A percentile compares a stretch with the other conserved stretches of the same genome.
phyloP scores from a whole-genome alignment of 495 filamentous ascomycete species.

The Podospora pseudocomata region DNA sequence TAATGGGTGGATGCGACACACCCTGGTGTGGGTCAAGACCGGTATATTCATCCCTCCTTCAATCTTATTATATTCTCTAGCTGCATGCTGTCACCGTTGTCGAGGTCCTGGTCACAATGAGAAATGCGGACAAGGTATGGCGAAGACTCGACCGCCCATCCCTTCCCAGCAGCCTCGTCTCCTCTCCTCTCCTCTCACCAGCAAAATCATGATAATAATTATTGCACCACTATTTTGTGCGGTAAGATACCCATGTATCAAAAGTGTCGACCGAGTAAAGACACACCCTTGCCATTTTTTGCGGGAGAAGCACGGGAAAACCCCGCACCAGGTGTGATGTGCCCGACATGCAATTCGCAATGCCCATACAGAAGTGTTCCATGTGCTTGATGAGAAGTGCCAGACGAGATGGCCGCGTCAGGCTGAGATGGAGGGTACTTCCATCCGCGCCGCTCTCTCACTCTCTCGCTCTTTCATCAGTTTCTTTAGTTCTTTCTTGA shows the following conservation, averaged over 20 bases:
- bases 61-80: neutral
- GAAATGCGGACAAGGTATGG: neutral
- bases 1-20: neutral
- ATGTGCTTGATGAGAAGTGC: no score
- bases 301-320: neutral
- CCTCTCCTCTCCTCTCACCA: neutral
- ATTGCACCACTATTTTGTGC: neutral
- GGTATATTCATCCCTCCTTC: neutral
- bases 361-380: neutral
- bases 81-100: neutral
- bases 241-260: no score
- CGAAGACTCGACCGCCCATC: neutral
- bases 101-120: neutral
- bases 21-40: neutral
- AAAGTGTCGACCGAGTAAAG: neutral
- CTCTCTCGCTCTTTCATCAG: no score
- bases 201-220: neutral
- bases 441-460: neutral
- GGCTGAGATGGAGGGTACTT: neutral
- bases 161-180: neutral
- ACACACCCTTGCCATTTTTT: neutral
- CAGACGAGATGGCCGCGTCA: no score
- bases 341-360: slow-evolving; percentile 5
- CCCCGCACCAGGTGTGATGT: slow-evolving; percentile 1
- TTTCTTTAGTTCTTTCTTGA: no score